Percentiles rank a stretch among this genome's conserved stretches.
phyloP scores from a whole-genome alignment of 2,329 filamentous ascomycete species.

The Graphilbum fragrans region DNA sequence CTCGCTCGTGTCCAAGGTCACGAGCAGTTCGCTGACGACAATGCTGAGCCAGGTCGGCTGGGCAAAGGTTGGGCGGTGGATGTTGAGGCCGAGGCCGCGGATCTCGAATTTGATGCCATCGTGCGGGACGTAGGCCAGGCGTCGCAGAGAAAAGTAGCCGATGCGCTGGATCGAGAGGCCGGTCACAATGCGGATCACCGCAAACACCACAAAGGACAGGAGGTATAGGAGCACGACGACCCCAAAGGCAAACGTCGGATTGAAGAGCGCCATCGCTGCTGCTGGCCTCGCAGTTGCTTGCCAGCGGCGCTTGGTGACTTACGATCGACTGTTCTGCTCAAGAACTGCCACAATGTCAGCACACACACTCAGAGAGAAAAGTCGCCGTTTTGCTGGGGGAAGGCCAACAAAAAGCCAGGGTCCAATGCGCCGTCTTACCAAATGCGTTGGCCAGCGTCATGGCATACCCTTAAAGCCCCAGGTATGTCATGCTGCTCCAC shows the following conservation, averaged over 20 bases:
- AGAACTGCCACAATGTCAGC: background rate
- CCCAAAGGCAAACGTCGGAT: slow-evolving; percentile 76
- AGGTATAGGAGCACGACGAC: slow-evolving; percentile 79
- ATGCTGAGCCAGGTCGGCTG: slow-evolving; percentile 95
- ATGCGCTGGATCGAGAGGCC: slow-evolving; percentile 93
- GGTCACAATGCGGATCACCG: slow-evolving; percentile 81
- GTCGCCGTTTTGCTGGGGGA: too few relatives aligned
- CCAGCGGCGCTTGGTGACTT: background rate
- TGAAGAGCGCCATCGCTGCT: slow-evolving; percentile 49
- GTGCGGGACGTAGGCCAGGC: slow-evolving; percentile 77
- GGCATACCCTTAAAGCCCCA: background rate
- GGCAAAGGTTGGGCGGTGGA: slow-evolving; percentile 91
- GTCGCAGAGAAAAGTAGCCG: slow-evolving; percentile 82
- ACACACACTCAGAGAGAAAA: too few relatives aligned
- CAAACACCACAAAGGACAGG: slow-evolving; percentile 85
- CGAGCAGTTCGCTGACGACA: slow-evolving; percentile 70
- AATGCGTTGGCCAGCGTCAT: background rate
- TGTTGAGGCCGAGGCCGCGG: slow-evolving; percentile 71
- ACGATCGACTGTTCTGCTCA: too few relatives aligned
- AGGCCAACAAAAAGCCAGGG: too few relatives aligned
- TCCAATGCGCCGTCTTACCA: too few relatives aligned
- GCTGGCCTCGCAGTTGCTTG: background rate
- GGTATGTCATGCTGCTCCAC: background rate
- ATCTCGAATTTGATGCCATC: slow-evolving; percentile 87
- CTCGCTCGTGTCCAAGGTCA: slow-evolving; percentile 67